Conservation (phyloP, 805 yeast genomes). For the Torulaspora delbrueckii region DNA sequence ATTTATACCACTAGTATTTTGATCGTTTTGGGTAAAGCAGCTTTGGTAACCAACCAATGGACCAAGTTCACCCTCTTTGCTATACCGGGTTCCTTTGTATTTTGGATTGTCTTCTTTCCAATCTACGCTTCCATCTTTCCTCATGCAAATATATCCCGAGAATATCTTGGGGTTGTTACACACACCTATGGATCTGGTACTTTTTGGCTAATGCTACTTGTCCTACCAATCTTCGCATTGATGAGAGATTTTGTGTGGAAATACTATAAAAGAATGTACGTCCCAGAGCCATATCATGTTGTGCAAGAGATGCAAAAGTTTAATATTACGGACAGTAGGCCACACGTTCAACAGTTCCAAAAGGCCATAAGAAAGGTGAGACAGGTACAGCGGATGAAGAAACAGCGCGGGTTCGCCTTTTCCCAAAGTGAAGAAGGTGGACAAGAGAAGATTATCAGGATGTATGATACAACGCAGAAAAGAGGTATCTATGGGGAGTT, state of each 20-base stretch:
- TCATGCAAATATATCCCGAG: conserved; percentile 69
- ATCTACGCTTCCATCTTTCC: conserved; percentile 85
- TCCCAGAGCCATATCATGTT: conserved; percentile 87
- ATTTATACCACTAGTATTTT: conserved; percentile 80
- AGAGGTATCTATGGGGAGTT: conserved; percentile 70
- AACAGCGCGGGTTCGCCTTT: conserved; percentile 97
- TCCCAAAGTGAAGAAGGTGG: conserved; percentile 89
- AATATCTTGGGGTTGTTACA: conserved; percentile 72
- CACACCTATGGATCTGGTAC: conserved; percentile 71
- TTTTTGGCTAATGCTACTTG: conserved; percentile 78
- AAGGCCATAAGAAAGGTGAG: conserved; percentile 95
- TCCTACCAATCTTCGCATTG: conserved; percentile 73
- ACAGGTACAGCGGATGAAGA: conserved; percentile 96
- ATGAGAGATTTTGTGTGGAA: conserved; percentile 91
- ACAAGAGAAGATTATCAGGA: conserved; percentile 83
- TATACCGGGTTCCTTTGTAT: conserved; percentile 84
- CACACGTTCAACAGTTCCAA: conserved; percentile 95
- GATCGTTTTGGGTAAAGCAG: conserved; percentile 93
- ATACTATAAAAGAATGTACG: conserved; percentile 85
- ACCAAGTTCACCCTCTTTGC: conserved; percentile 88
- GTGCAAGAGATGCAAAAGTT: conserved; percentile 96
- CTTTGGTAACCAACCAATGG: conserved; percentile 87
- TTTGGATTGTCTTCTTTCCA: conserved; percentile 88
- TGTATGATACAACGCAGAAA: conserved; percentile 88
- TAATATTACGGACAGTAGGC: conserved; percentile 87